These are phyloP conservation scores for Fusarium dlaminii DNA, from an alignment of 2,329 filamentous ascomycete species.

Conservation along the genomic window DNA sequence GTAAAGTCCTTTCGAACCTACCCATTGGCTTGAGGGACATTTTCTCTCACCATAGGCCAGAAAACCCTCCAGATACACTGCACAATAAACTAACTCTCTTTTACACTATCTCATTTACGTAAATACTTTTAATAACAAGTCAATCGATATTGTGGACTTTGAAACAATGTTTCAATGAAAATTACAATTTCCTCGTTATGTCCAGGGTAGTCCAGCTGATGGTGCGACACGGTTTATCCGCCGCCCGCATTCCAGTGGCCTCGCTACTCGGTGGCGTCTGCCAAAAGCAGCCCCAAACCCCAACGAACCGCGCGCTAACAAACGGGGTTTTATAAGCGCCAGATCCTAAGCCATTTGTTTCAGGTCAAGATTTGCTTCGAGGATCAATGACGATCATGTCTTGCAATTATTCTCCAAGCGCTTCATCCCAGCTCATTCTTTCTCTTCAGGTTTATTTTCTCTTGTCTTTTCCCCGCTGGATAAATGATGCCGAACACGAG, in stretches of 20 bases:
- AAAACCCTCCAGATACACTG: neutral
- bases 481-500: constrained; percentile 1
- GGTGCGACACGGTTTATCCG: neutral
- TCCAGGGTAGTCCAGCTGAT: constrained; percentile 6
- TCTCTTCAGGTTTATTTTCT: neutral
- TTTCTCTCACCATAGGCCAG: neutral
- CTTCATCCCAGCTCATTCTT: neutral
- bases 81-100: no score
- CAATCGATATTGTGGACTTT: neutral
- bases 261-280: neutral
- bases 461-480: neutral
- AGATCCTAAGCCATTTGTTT: constrained; percentile 11
- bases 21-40: no score
- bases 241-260: neutral
- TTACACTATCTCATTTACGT: no score
- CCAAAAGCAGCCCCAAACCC: neutral
- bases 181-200: neutral
- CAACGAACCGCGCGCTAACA: constrained; percentile 25
- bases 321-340: constrained; percentile 8
- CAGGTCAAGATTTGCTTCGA: constrained; percentile 1
- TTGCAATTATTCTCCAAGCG: neutral
- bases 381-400: constrained; percentile 9
- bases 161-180: neutral
- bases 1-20: no score
- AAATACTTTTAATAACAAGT: no score